phyloP scores from a whole-genome alignment of 2,329 filamentous ascomycete genomes.

The Septoria linicola region DNA sequence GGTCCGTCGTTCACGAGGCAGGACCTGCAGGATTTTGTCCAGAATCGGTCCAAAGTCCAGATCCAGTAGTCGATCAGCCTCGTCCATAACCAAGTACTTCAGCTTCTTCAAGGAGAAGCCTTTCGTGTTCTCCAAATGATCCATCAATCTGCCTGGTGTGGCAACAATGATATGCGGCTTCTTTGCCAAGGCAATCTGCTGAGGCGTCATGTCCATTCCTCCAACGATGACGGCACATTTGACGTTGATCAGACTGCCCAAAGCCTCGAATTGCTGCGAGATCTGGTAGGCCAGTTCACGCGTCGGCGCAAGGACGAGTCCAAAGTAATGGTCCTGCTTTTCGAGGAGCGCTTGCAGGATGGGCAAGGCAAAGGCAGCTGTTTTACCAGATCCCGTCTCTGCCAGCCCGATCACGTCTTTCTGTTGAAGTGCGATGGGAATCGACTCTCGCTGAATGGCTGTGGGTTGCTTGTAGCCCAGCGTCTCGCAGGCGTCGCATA shows the following conservation, averaged over 20 bases:
- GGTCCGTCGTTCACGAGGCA: conserved; percentile 74
- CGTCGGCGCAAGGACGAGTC: conserved; percentile 88
- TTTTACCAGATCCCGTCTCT: conserved; percentile 95
- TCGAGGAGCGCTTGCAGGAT: conserved; percentile 89
- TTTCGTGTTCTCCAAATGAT: conserved; percentile 95
- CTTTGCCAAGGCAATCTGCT: conserved; percentile 89
- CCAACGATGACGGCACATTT: conserved; percentile 78
- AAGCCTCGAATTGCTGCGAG: conserved; percentile 78
- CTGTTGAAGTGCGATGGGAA: conserved; percentile 74
- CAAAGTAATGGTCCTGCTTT: conserved; percentile 80
- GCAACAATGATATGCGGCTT: conserved; percentile 93
- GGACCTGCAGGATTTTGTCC: conserved; percentile 87
- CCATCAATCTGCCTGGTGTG: conserved; percentile 82
- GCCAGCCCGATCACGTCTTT: conserved; percentile 91
- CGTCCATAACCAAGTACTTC: conserved; percentile 91
- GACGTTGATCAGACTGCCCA: conserved; percentile 85
- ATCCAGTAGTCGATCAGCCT: conserved; percentile 87
- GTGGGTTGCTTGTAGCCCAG: conserved; percentile 85
- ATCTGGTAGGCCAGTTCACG: conserved; percentile 93
- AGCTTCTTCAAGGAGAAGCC: conserved; percentile 81
- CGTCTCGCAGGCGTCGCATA: conserved; percentile 82
- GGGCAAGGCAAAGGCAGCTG: conserved; percentile 88
- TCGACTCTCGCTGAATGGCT: conserved; percentile 81
- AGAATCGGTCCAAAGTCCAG: conserved; percentile 91
- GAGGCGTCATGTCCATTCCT: conserved; percentile 92